Conservation (phyloP, 768 basidiomycete species). For the Rhodosporidiobolus odoratus region DNA sequence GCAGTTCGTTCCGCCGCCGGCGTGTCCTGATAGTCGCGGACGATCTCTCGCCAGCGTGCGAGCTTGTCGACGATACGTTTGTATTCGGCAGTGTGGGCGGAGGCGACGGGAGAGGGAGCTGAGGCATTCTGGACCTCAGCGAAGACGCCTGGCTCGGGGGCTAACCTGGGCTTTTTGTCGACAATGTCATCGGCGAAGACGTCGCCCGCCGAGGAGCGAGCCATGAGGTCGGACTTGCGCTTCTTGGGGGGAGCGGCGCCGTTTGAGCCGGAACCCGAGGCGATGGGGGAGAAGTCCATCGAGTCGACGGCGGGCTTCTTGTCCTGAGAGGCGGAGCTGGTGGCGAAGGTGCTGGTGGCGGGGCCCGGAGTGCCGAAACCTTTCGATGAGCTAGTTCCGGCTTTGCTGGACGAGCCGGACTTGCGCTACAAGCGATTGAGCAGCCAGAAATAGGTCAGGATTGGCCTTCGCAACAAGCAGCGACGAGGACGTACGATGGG, state of each 20-base stretch:
- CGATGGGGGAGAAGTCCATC: neutral
- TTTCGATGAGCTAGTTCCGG: neutral
- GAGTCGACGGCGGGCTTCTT: neutral
- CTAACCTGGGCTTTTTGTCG: constrained; percentile 30
- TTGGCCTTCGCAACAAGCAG: no score
- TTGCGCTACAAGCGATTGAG: no score
- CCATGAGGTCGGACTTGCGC: constrained; percentile 4
- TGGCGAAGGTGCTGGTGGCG: neutral
- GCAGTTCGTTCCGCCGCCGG: neutral
- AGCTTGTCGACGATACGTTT: neutral
- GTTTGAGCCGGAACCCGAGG: neutral
- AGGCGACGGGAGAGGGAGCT: neutral
- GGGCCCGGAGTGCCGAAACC: neutral
- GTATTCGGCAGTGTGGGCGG: neutral
- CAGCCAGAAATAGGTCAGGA: neutral
- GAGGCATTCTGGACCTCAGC: constrained; percentile 12
- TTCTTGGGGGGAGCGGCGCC: constrained; percentile 14
- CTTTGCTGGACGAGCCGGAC: no score
- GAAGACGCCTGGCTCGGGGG: neutral
- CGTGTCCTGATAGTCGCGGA: neutral
- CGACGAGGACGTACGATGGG: neutral
- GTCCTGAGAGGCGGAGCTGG: neutral
- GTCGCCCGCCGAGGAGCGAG: constrained; percentile 5
- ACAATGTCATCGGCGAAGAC: constrained; percentile 10
- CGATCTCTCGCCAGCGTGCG: neutral